phyloP scores from a whole-genome alignment of 345 rosid genomes.

The Citrus hindsii region DNA sequence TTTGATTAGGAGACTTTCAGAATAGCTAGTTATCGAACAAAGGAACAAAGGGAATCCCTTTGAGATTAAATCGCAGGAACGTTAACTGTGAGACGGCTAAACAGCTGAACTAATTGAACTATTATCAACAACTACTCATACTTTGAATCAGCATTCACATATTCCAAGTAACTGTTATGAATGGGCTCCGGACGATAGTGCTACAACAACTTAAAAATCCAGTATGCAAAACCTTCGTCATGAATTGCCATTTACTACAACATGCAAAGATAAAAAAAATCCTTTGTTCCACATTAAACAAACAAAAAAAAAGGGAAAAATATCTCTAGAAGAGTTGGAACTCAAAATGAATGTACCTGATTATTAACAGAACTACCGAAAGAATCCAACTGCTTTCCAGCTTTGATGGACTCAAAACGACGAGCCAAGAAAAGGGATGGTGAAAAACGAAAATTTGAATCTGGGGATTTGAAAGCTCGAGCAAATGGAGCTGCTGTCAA shows the following conservation, averaged over 20 bases:
- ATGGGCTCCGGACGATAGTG: no score
- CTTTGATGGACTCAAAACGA: constrained; percentile 28
- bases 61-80: not conserved
- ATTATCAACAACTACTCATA: no score
- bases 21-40: not conserved
- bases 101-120: no score
- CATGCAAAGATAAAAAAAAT: no score
- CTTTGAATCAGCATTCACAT: no score
- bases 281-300: not conserved
- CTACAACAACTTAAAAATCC: no score
- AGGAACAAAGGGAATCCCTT: not conserved
- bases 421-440: constrained; percentile 7
- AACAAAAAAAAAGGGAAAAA: no score
- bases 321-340: not conserved
- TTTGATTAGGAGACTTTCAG: not conserved
- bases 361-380: not conserved
- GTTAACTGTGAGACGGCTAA: no score
- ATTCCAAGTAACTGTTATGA: no score
- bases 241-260: no score
- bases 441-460: not conserved
- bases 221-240: not conserved
- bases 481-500: not conserved
- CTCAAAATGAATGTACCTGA: constrained; percentile 14
- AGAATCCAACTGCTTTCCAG: constrained; percentile 21
- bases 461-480: constrained; percentile 13